A percentile compares a stretch with the other conserved stretches of the same genome.
phyloP scores from a whole-genome alignment of 148 eudicot species.

The Rhododendron williamsianum region DNA sequence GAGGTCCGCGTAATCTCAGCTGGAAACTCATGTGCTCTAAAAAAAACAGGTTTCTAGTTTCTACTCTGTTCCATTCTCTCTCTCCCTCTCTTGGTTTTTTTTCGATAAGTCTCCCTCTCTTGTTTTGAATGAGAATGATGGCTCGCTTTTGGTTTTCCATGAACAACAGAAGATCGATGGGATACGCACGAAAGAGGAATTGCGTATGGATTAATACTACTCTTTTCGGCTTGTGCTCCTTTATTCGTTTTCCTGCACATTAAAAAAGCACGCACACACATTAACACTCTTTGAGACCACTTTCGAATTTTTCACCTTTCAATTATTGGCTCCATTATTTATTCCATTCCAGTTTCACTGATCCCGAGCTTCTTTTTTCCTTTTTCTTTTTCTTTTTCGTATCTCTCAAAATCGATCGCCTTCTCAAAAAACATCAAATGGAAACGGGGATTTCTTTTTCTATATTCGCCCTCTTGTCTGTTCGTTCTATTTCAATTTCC shows the following conservation, averaged over 20 bases:
- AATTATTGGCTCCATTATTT: conserved; percentile 29
- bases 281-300: conserved; percentile 26
- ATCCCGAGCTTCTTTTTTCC: conserved; percentile 34
- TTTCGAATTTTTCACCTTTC: conserved; percentile 21
- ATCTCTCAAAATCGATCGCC: conserved; percentile 9
- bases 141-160: conserved; percentile 15
- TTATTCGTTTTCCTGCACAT: conserved; percentile 20
- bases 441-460: neutral
- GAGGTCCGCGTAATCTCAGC: no score
- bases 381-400: conserved; percentile 9
- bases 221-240: conserved; percentile 10
- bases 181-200: conserved; percentile 11
- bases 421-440: neutral
- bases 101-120: neutral
- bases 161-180: conserved; percentile 13
- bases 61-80: conserved; percentile 1
- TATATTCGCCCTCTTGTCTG: neutral
- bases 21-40: no score
- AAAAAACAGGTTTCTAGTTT: neutral
- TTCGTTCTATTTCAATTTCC: neutral
- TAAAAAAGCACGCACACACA: conserved; percentile 28
- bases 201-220: conserved; percentile 2
- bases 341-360: conserved; percentile 20
- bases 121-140: neutral
- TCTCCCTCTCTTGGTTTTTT: neutral